A percentile compares a stretch with the other conserved stretches of the same genome.
Conservation (phyloP, 1,139 yeast species). For the Suhomyces coccinellae region DNA sequence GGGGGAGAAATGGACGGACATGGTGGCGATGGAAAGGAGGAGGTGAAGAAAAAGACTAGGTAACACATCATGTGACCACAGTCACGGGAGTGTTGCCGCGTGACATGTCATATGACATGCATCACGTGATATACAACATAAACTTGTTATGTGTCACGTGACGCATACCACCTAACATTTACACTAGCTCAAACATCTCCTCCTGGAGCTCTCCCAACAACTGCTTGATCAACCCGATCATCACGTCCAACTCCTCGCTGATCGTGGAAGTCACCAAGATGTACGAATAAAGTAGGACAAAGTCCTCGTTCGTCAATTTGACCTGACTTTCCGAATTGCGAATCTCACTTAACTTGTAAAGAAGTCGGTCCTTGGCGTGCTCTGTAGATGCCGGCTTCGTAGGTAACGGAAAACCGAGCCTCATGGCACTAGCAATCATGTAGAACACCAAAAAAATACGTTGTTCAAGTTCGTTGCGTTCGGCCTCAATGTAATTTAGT, state of each 20-base stretch:
- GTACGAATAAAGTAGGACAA: slow-evolving; percentile 73
- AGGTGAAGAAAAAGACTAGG: not conserved
- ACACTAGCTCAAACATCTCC: slow-evolving; percentile 48
- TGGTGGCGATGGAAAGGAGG: slow-evolving; percentile 5
- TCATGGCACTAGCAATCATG: slow-evolving; percentile 76
- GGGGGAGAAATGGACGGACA: slow-evolving; percentile 35
- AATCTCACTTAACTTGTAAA: slow-evolving; percentile 60
- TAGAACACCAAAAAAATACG: slow-evolving; percentile 72
- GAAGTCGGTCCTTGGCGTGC: slow-evolving; percentile 70
- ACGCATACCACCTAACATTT: not conserved
- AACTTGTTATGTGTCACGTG: no score
- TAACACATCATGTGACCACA: not conserved
- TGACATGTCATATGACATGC: no score
- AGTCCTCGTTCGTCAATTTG: slow-evolving; percentile 59
- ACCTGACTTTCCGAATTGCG: slow-evolving; percentile 21
- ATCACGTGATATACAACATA: not conserved
- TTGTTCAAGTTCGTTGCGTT: slow-evolving; percentile 68
- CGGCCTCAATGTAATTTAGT: slow-evolving; percentile 54
- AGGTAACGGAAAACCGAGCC: slow-evolving; percentile 75
- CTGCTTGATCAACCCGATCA: slow-evolving; percentile 54
- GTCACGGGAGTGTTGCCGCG: no score
- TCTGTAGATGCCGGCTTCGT: slow-evolving; percentile 76
- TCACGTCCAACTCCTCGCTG: slow-evolving; percentile 60
- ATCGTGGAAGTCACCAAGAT: slow-evolving; percentile 70
- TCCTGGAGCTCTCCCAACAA: slow-evolving; percentile 65